These are phyloP conservation scores for Backusella macrospora DNA, from an alignment of 192 early-diverging fungal genomes.

Conservation along the genomic window DNA sequence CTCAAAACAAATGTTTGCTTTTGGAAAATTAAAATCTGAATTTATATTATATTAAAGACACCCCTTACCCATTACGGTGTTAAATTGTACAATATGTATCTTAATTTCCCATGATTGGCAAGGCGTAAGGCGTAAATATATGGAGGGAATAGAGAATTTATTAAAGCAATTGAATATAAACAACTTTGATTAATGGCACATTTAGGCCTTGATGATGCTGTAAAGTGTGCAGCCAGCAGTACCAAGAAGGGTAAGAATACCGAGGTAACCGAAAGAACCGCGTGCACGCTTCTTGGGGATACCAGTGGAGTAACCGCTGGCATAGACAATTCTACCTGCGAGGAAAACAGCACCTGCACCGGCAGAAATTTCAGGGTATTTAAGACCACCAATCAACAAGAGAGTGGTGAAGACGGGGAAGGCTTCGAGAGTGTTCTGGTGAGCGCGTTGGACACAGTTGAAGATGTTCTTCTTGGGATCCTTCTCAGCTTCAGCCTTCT, in stretches of 20 bases:
- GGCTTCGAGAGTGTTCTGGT: slow-evolving; percentile 70
- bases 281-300: slow-evolving; percentile 58
- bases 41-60: too few relatives aligned
- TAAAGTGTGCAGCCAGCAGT: slow-evolving; percentile 45
- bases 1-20: too few relatives aligned
- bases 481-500: slow-evolving; percentile 59
- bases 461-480: slow-evolving; percentile 67
- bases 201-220: slow-evolving; percentile 38
- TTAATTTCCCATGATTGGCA: not conserved
- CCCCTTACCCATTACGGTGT: too few relatives aligned
- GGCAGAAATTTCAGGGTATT: slow-evolving; percentile 57
- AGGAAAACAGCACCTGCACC: slow-evolving; percentile 55
- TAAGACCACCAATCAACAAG: slow-evolving; percentile 54
- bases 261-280: slow-evolving; percentile 56
- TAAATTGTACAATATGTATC: not conserved
- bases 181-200: not conserved
- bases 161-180: not conserved
- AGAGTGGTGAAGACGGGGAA: slow-evolving; percentile 58
- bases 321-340: slow-evolving; percentile 53
- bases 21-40: too few relatives aligned
- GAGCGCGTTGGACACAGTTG: slow-evolving; percentile 71
- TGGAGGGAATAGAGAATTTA: slow-evolving; percentile 4
- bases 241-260: slow-evolving; percentile 51
- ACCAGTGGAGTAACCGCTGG: slow-evolving; percentile 59
- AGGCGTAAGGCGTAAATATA: not conserved